Evolutionary conservation across 2,329 filamentous ascomycete species (phyloP), one percentile per base, ranked within the genome.

Genomic region (Torrubiella hemipterigena): DNA sequence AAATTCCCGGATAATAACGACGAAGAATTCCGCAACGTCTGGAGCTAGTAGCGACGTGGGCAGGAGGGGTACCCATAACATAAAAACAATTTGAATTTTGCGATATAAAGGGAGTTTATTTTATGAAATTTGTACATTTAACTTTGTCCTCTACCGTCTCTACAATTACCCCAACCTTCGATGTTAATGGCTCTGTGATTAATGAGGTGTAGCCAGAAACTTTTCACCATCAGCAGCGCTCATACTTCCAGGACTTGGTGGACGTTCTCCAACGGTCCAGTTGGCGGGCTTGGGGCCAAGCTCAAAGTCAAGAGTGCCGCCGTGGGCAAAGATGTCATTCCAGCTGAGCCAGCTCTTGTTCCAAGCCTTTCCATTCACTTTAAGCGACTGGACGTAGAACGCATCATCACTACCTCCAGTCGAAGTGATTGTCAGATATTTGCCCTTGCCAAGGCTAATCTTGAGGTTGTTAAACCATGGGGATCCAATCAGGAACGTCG

Each of bases 311-410:
- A 82, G 49, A 2, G 57, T 72, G 1, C 75, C 77, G 7, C 75
- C 76, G 4, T 68, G 46, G 3, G 63, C 68, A 49, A 83, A 82
- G 16, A 84, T 51, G 41, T 81, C 75, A 12, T 69, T 54, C 72
- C 73, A 82, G 14, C 61, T 62, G 10, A 83, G 50, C 78, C 78
- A 84, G 24, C 65, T 61, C 56, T 70, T 71, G 33, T 63, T 53
- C 76, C 78, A 84, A 1, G 36, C 19, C 46, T 66, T 34, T 0
- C 77, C 77, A 44, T 84, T 82, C 27, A 84, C 66, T 41, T 59
- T 67, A 35, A 83, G 55, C 16, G 65, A 69, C 55, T 83, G 78
- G 4, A 83, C 75, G 41, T 78, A 79, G 42, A 63, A 65, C 7
- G 59, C 56, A 23, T 62, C 55, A 23, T 65, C 54, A 38, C 55